Conservation (phyloP, 495 filamentous ascomycete species). For the Talaromyces thailandensis region DNA sequence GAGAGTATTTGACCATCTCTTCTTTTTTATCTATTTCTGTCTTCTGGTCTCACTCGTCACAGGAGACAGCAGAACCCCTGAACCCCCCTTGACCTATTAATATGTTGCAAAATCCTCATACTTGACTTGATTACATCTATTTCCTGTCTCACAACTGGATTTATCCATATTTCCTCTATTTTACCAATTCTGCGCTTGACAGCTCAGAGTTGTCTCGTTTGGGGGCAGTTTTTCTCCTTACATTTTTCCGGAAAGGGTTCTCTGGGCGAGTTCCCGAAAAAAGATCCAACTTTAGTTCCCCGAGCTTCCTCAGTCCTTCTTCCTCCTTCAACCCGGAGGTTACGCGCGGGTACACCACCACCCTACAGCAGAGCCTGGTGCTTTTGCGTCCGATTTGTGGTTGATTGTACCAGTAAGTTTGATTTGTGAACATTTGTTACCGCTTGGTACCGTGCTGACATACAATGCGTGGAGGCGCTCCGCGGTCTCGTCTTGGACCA, state of each 20-base stretch:
- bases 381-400: slow-evolving; percentile 18
- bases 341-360: slow-evolving; percentile 28
- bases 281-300: slow-evolving; percentile 19
- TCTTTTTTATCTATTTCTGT: background rate
- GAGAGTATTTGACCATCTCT: background rate
- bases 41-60: background rate
- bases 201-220: background rate
- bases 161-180: background rate
- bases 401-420: slow-evolving; percentile 14
- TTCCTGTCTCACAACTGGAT: background rate
- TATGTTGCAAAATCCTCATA: slow-evolving; percentile 1
- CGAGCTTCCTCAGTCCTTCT: slow-evolving; percentile 16
- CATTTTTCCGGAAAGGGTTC: slow-evolving; percentile 14
- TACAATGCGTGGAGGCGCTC: slow-evolving; percentile 2
- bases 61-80: background rate
- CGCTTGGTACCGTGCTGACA: background rate
- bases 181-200: background rate
- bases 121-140: background rate
- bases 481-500: background rate
- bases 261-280: slow-evolving; percentile 17
- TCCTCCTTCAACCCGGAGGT: slow-evolving; percentile 19
- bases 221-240: slow-evolving; percentile 6
- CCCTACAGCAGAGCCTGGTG: slow-evolving; percentile 23
- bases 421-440: background rate
- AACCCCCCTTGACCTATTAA: background rate